These are phyloP conservation scores for Parastagonospora nodorum DNA, from an alignment of 2,329 filamentous ascomycete species.

Conservation along the genomic window DNA sequence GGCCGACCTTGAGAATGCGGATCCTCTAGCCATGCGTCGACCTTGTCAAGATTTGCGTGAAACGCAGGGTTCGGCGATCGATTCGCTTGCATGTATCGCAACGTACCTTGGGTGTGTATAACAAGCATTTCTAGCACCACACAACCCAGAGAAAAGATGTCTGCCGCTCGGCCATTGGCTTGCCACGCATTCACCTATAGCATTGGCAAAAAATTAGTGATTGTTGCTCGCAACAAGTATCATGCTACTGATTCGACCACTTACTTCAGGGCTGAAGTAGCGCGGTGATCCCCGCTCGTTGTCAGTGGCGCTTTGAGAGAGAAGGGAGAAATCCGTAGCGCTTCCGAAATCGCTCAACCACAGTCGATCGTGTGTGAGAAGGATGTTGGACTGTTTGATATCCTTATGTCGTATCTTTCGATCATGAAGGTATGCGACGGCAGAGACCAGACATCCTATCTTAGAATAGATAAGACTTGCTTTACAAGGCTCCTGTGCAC, in stretches of 20 bases:
- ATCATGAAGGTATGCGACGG: slow-evolving; percentile 23
- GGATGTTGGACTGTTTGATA: slow-evolving; percentile 26
- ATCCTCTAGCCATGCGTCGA: slow-evolving; percentile 63
- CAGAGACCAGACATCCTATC: slow-evolving; percentile 23
- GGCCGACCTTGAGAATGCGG: neutral
- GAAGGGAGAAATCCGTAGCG: slow-evolving; percentile 26
- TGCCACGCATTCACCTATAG: slow-evolving; percentile 10
- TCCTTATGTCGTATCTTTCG: slow-evolving; percentile 29
- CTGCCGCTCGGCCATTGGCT: slow-evolving; percentile 49
- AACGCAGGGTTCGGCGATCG: slow-evolving; percentile 66
- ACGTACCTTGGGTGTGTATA: slow-evolving; percentile 52
- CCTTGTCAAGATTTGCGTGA: slow-evolving; percentile 69
- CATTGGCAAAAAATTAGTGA: neutral
- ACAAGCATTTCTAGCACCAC: slow-evolving; percentile 73
- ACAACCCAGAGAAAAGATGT: slow-evolving; percentile 74
- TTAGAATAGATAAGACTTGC: slow-evolving; percentile 9
- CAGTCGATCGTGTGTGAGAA: slow-evolving; percentile 13
- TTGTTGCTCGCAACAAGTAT: neutral
- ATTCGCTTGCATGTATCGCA: slow-evolving; percentile 66
- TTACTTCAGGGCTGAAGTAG: slow-evolving; percentile 25
- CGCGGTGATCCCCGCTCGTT: slow-evolving; percentile 25
- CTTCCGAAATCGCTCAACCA: slow-evolving; percentile 30
- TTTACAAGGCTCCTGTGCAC: neutral
- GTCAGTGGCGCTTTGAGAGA: slow-evolving; percentile 27
- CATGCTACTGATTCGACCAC: neutral